Base-by-base conservation (phyloP, 31 red algal species). In the Porphyra umbilicalis region DNA sequence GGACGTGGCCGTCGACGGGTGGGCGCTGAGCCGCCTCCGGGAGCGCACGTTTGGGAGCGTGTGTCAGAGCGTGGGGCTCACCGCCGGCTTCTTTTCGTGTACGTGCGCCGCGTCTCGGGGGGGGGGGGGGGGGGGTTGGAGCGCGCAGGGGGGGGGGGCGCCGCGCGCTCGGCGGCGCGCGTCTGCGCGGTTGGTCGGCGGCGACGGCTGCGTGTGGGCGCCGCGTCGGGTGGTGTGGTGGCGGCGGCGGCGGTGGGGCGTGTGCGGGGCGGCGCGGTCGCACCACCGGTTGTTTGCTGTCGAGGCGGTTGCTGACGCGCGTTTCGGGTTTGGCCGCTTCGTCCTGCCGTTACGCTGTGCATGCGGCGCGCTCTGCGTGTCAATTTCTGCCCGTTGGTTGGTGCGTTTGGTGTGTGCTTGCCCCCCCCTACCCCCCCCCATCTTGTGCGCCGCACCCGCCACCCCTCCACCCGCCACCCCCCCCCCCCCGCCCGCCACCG, bases 1-100 rank as follows among this genome's bases (percentile, higher is more conserved):
- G 83, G 96, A 98, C 79, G 93, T 98, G 82, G 96, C 96, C 2
- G 92, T 98, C 0, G 96, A 98, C 44, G 92, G 96, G 18, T 98
- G 96, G 96, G 90, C 92, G 76, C 90, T 98, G 35, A 91, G 90
- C 36, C 87, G 95, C 75, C 77, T 98, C 10, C 77, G 80, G 29
- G 82, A 90, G 79, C 39, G 82, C 31, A 34, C 85, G 32, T 95
- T 91, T 80, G 92, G 93, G 0, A 90, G 86, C 34, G 93, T 85
- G 1, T 94, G 90, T 36, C 96, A 98, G 76, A 91, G 82, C 36
- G 79, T 98, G 2, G 96, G 96, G 6, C 87, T 98, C 9, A 92
- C 85, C 35, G 74, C 85, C 38, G 96, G 96, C 13, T 97, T 82
- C 57, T 97, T 98, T 88, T 82, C 77, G 42, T 16, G 57, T 71